Base-by-base conservation (phyloP, 768 basidiomycete species). In the Leccinellum rugosiceps region DNA sequence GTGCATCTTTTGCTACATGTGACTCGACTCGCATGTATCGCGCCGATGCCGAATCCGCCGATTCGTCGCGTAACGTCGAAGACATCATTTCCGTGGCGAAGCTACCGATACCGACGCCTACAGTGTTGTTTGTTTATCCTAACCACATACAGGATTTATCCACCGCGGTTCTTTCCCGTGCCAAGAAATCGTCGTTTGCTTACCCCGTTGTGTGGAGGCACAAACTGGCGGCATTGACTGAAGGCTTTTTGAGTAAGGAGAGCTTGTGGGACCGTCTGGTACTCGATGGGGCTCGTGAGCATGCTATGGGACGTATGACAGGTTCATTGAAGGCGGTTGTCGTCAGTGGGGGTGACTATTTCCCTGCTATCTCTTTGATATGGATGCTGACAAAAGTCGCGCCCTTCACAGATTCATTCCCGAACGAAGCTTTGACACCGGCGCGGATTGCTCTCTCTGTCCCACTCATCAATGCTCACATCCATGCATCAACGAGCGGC, bases 241-340 rank as follows among this genome's bases (percentile, higher is more conserved):
- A 91, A 56, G 94, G 94, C 5, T 90, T 86, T 62, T 61, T 93
- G 41, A 86, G 83, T 15, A 87, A 87, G 66, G 85, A 88, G 57
- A 88, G 88, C 57, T 69, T 92, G n/a, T 93, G 91, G 88, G 94
- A 97, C 68, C 81, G 86, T 52, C 73, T 87, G 11, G 82, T 92
- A 28, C 90, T 92, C 69, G 85, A 86, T 55, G 71, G 74, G 11
- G 87, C 91, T 11, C 79, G 94, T 23, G 77, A 77, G 38, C 68
- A 75, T 60, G 78, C 84, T 28, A 67, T 90, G 58, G 84, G 88
- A 56, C 80, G 83, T 14, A 78, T 80, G 51, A 84, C 85, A 3
- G 76, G 80, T 1, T 81, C 83, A 23, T 60, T 94, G 38, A 77
- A 92, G 58, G 84, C 77, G n/a, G 76, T 89, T 2, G 75, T 93